These are phyloP conservation scores for Phlyctochytrium arcticum DNA, from an alignment of 192 early-diverging fungal species.

Conservation along the genomic window DNA sequence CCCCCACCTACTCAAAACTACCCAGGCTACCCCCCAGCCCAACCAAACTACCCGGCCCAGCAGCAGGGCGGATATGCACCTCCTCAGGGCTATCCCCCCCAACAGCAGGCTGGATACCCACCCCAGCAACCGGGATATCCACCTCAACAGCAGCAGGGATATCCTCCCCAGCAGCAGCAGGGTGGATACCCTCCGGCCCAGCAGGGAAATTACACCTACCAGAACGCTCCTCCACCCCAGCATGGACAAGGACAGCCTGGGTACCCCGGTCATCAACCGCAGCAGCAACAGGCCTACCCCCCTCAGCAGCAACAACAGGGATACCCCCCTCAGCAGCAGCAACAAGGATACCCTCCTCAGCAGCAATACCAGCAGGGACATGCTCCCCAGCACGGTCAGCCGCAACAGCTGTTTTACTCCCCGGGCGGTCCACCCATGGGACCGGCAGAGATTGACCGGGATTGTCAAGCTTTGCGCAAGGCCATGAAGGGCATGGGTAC, in stretches of 20 bases:
- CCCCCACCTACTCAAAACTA: background rate
- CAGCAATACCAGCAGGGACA: conserved; percentile 1
- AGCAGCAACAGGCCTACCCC: conserved; percentile 1
- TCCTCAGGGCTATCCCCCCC: conserved; percentile 12
- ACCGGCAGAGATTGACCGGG: conserved; percentile 6
- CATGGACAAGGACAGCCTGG: conserved; percentile 8
- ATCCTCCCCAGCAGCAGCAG: conserved; percentile 23
- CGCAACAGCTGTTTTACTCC: conserved; percentile 4
- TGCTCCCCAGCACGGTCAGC: background rate
- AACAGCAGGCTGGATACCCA: conserved; percentile 1
- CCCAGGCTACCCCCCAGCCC: background rate
- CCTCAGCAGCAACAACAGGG: conserved; percentile 4
- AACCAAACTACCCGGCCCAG: background rate
- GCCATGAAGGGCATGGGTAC: conserved; percentile 37
- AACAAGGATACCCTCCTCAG: background rate
- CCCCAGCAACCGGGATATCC: conserved; percentile 1
- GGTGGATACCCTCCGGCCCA: conserved; percentile 4
- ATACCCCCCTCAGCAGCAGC: conserved; percentile 13
- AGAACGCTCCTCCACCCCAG: background rate
- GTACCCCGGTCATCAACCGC: conserved; percentile 1
- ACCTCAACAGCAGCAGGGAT: conserved; percentile 6
- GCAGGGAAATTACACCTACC: background rate
- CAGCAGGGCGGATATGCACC: conserved; percentile 17
- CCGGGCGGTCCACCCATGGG: conserved; percentile 4
- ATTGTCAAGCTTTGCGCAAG: conserved; percentile 19